Percentiles rank a stretch among this genome's conserved stretches.
phyloP scores from a whole-genome alignment of 306 rosid genomes.

The Castanea sativa region DNA sequence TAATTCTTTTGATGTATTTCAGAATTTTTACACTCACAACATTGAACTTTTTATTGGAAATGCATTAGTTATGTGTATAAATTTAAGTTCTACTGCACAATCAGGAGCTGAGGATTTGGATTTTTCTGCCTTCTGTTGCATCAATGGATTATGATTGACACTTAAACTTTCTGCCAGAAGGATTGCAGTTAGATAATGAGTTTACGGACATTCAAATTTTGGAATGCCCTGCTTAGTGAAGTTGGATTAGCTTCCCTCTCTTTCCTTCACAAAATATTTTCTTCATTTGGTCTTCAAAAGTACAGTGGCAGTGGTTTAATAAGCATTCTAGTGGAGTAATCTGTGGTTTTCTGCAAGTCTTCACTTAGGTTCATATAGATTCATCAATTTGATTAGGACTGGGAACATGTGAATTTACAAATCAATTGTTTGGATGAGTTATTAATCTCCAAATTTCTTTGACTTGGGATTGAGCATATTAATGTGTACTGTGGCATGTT shows the following conservation, averaged over 20 bases:
- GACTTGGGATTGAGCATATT: not conserved
- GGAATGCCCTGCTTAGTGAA: not conserved
- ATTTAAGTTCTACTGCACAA: too few relatives aligned
- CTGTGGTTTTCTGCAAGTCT: not conserved
- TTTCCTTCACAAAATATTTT: not conserved
- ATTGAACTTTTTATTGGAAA: not conserved
- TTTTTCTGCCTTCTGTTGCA: not conserved
- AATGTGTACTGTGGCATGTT: not conserved
- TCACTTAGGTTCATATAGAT: not conserved
- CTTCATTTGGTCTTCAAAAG: not conserved
- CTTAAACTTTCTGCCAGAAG: not conserved
- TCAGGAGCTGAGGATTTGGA: not conserved
- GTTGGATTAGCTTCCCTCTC: not conserved
- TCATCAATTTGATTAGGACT: not conserved
- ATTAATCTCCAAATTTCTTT: not conserved
- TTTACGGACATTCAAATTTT: not conserved
- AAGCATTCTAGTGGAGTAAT: not conserved
- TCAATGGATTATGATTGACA: not conserved
- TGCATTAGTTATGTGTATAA: not conserved
- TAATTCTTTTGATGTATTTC: not conserved
- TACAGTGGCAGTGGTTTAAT: not conserved
- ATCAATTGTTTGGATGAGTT: not conserved
- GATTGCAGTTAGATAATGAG: not conserved
- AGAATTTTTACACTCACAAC: not conserved
- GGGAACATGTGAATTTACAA: not conserved